Evolutionary conservation across 495 filamentous ascomycete genomes (phyloP).

Genomic region (Penicillium coffeae): DNA sequence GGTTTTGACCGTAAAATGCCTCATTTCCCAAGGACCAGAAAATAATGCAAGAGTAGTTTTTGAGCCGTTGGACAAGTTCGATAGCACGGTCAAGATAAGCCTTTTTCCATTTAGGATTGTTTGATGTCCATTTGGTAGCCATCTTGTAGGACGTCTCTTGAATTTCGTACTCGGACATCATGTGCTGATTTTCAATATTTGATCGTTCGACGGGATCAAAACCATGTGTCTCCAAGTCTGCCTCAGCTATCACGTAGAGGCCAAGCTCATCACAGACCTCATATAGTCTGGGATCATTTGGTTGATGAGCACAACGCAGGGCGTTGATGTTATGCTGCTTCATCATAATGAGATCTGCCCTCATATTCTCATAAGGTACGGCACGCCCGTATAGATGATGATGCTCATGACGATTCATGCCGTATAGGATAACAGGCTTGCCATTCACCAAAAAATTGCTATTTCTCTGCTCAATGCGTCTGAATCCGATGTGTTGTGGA

Average conservation of each 20-base stretch:
- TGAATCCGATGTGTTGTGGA: constrained; percentile 55
- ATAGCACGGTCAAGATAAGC: constrained; percentile 63
- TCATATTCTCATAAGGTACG: constrained; percentile 54
- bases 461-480: constrained; percentile 53
- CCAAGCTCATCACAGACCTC: constrained; percentile 66
- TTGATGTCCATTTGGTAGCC: constrained; percentile 54
- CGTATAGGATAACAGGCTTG: constrained; percentile 50
- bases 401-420: constrained; percentile 64
- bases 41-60: constrained; percentile 61
- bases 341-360: constrained; percentile 59
- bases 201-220: constrained; percentile 28
- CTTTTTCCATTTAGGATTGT: constrained; percentile 60
- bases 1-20: constrained; percentile 63
- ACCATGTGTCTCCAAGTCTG: constrained; percentile 68
- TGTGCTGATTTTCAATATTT: neutral
- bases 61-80: constrained; percentile 62
- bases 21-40: constrained; percentile 72
- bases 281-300: constrained; percentile 53
- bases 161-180: neutral
- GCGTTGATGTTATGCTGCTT: constrained; percentile 66
- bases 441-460: constrained; percentile 59
- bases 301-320: constrained; percentile 60
- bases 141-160: constrained; percentile 26
- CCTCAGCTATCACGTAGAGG: constrained; percentile 68
- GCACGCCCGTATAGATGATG: constrained; percentile 56